phyloP scores from a whole-genome alignment of 768 basidiomycete species.

The Inosperma sp. region DNA sequence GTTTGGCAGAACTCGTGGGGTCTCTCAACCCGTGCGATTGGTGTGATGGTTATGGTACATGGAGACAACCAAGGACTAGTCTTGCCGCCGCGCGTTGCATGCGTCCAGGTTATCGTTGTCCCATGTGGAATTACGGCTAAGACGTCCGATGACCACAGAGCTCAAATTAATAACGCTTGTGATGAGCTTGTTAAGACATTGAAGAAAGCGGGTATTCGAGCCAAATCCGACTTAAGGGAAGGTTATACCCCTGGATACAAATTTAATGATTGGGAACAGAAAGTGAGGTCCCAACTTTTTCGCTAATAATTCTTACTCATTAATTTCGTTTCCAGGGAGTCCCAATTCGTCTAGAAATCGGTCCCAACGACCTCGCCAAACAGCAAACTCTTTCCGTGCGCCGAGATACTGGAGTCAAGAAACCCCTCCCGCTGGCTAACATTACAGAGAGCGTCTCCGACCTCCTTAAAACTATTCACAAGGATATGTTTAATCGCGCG shows the following conservation, averaged over 20 bases:
- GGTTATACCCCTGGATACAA: constrained; percentile 98
- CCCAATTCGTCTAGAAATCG: constrained; percentile 94
- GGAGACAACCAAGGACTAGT: constrained; percentile 97
- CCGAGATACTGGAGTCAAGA: constrained; percentile 54
- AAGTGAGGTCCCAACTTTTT: constrained; percentile 45
- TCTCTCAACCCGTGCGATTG: constrained; percentile 90
- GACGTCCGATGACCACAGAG: constrained; percentile 62
- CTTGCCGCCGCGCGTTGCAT: constrained; percentile 95
- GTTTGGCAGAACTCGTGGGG: constrained; percentile 99
- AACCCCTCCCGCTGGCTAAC: constrained; percentile 40
- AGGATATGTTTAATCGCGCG: constrained; percentile 81
- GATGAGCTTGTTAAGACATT: constrained; percentile 71
- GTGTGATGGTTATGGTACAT: constrained; percentile 99
- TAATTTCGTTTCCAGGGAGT: constrained; percentile 75
- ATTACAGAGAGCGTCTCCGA: constrained; percentile 46
- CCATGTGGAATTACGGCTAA: constrained; percentile 94
- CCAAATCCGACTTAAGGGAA: constrained; percentile 88
- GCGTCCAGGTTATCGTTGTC: constrained; percentile 83
- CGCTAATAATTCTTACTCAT: constrained; percentile 5
- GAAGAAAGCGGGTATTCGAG: constrained; percentile 68
- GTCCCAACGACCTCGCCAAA: constrained; percentile 86
- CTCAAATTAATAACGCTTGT: constrained; percentile 70
- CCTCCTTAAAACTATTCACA: constrained; percentile 83
- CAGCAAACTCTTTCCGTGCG: constrained; percentile 80
- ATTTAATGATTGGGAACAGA: constrained; percentile 99